These are phyloP conservation scores for Eucalyptus virginea DNA, from an alignment of 345 rosid genomes.

Conservation along the genomic window DNA sequence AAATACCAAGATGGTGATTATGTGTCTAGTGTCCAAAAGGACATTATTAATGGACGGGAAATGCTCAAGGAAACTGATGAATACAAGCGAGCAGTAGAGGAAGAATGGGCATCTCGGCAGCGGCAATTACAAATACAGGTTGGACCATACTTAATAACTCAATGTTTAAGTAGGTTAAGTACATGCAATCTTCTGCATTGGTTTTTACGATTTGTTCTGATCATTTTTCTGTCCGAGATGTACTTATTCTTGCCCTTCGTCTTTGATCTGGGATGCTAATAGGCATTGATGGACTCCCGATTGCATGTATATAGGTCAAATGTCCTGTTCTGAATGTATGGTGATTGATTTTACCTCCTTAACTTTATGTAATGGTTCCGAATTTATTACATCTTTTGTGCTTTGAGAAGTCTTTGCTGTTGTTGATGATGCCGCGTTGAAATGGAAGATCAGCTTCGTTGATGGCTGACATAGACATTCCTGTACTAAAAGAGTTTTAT, in stretches of 20 bases:
- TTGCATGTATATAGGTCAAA: background rate
- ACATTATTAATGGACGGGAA: slow-evolving; percentile 59
- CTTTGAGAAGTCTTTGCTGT: background rate
- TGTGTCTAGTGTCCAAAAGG: slow-evolving; percentile 1
- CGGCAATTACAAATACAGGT: slow-evolving; percentile 69
- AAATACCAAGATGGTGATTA: background rate
- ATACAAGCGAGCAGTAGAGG: slow-evolving; percentile 68
- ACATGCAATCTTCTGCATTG: background rate
- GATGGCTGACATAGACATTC: background rate
- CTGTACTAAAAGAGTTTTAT: background rate
- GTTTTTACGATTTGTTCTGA: background rate
- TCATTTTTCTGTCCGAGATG: background rate
- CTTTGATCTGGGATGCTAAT: background rate
- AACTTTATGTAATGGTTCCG: background rate
- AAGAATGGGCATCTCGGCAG: slow-evolving; percentile 85
- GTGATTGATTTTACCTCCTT: background rate
- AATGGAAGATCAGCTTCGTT: background rate
- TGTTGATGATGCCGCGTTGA: background rate
- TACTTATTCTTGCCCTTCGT: background rate
- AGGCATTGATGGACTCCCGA: background rate
- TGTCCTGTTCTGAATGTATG: background rate
- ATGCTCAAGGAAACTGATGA: slow-evolving; percentile 76
- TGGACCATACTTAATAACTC: background rate
- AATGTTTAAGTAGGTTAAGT: background rate
- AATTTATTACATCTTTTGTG: background rate